These are phyloP conservation scores for Pythium brassicae DNA, from an alignment of 352 stramenopile genomes.

Conservation along the genomic window DNA sequence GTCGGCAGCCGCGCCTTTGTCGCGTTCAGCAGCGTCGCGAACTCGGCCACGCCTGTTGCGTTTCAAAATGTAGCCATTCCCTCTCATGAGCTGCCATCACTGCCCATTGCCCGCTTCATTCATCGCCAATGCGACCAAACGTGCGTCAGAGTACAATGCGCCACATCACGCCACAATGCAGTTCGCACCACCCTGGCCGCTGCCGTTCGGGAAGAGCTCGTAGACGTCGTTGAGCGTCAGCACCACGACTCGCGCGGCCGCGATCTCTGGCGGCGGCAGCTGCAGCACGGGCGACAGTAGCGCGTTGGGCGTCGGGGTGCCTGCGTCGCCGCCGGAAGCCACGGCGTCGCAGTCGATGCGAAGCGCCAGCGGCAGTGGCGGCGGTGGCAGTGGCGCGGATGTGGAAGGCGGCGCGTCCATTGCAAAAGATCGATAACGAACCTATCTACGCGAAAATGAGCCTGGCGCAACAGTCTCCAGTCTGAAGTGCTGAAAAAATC, in stretches of 20 bases:
- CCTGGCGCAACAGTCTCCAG: too few species aligned
- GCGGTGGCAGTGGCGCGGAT: too few species aligned
- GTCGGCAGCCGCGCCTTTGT: slow-evolving; percentile 18
- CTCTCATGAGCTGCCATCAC: too few species aligned
- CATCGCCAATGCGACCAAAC: too few species aligned
- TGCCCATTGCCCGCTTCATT: background rate
- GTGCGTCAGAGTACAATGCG: too few species aligned
- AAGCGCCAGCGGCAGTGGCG: too few species aligned
- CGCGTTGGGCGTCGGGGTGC: background rate
- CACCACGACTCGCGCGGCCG: slow-evolving; percentile 32
- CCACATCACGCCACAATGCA: too few species aligned
- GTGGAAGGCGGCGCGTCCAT: too few species aligned
- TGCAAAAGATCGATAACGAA: too few species aligned
- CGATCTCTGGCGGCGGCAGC: background rate
- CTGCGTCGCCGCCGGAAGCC: too few species aligned
- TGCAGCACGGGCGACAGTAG: background rate
- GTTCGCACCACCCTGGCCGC: slow-evolving; percentile 19
- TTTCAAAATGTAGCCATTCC: background rate
- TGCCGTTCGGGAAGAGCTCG: slow-evolving; percentile 42
- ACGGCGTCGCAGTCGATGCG: background rate
- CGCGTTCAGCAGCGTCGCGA: slow-evolving; percentile 43
- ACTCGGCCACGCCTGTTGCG: slow-evolving; percentile 34
- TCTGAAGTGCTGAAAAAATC: too few species aligned
- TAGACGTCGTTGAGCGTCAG: slow-evolving; percentile 76
- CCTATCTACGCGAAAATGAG: too few species aligned